Base-by-base conservation (phyloP, 352 stramenopile genomes). In the Globisporangium viniferum region DNA sequence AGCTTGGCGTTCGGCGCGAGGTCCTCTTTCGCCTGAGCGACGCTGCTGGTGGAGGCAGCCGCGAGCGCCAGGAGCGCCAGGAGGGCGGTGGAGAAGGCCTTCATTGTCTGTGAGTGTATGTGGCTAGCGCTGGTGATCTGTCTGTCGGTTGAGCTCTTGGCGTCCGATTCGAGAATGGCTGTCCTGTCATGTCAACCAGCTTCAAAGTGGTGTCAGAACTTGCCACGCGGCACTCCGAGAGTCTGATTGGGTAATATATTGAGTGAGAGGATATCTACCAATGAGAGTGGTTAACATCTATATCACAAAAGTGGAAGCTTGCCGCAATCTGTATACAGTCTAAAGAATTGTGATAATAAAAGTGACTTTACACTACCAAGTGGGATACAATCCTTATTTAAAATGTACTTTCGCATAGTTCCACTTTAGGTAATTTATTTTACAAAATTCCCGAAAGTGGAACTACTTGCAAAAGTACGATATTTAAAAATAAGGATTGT, bases 21-120 rank as follows among this genome's bases (percentile, higher is more conserved):
- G 59, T 95, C 79, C 10, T 92, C 85, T 70, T 94, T 93, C 24
- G 79, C 79, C 68, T 88, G 68, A 58, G 77, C 75, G 7, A 51
- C 44, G 44, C 44, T 49, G 41, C 41, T 51, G 44, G 62, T 53
- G 41, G 61, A 65, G 0, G 64, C 77, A 20, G 70, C 75, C 48
- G 70, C 73, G 56, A 82, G 69, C 15, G 66, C 60, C 14, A 86
- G 62, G 64, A 89, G 68, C 15, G 76, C 68, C 48, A 29, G 20
- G 8, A 29, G 3, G 29, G 73, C 75, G 72, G 74, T 44, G 29
- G 12, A 29, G 22, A 64, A 41, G 31, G 63, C 81, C 75, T 91
- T 90, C 85, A 91, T 92, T n/a, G 41, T 39, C 2, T 46, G 12
- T 46, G 24, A 6, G 22, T 49, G 29, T 48, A 46, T 3, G 39